Percentiles rank a stretch among this genome's conserved stretches.
Conservation (phyloP, 1,284 basidiomycete genomes). For the Naganishia sp. region DNA sequence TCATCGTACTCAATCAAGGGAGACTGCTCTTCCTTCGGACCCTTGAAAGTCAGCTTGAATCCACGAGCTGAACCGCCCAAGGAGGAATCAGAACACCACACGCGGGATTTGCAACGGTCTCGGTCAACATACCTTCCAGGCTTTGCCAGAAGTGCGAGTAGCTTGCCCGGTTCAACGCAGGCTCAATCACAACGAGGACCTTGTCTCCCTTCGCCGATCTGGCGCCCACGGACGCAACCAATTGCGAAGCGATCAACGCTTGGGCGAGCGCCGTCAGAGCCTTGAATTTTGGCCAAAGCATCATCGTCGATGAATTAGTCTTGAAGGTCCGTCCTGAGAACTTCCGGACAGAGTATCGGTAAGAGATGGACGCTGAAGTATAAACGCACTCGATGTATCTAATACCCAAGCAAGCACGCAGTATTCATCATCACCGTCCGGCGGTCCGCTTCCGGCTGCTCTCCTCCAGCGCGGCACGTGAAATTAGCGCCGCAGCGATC, state of each 20-base stretch:
- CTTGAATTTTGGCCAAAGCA: slow-evolving; percentile 26
- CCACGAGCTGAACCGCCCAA: slow-evolving; percentile 61
- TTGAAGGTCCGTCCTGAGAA: background rate
- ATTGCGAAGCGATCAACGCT: slow-evolving; percentile 10
- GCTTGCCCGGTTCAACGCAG: slow-evolving; percentile 63
- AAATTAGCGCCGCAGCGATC: slow-evolving; percentile 23
- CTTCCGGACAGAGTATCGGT: background rate
- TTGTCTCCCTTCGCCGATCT: slow-evolving; percentile 79
- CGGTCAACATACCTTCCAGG: slow-evolving; percentile 63
- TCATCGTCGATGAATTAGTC: background rate
- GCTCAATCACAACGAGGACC: slow-evolving; percentile 80
- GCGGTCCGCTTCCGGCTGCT: too few relatives aligned
- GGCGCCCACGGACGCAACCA: slow-evolving; percentile 52
- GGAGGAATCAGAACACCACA: background rate
- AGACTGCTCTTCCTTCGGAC: slow-evolving; percentile 69
- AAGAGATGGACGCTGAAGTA: background rate
- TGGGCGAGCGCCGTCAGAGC: slow-evolving; percentile 17
- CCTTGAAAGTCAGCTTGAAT: slow-evolving; percentile 78
- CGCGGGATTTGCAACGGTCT: background rate
- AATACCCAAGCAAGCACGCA: background rate
- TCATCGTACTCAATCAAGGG: slow-evolving; percentile 69
- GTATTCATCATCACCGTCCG: slow-evolving; percentile 16
- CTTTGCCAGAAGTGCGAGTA: slow-evolving; percentile 80
- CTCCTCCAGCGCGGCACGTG: slow-evolving; percentile 19
- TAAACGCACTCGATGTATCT: background rate